These are phyloP conservation scores for Salix exigua DNA, from an alignment of 345 rosid genomes.

Conservation along the genomic window DNA sequence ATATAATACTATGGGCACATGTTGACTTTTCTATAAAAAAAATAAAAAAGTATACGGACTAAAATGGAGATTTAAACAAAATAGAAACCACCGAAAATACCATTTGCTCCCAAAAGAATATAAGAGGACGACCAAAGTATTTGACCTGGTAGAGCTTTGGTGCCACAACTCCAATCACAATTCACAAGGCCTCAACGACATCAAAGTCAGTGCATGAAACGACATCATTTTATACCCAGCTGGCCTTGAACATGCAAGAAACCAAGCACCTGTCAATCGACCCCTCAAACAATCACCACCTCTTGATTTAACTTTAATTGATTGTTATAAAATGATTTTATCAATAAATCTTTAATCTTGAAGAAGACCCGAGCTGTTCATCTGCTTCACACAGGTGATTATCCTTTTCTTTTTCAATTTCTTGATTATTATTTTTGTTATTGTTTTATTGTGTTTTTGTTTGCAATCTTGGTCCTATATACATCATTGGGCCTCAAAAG, in stretches of 20 bases:
- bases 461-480: not conserved
- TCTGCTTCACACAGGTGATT: not conserved
- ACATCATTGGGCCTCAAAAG: not conserved
- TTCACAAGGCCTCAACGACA: not conserved
- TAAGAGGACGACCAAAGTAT: not conserved
- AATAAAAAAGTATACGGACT: not conserved
- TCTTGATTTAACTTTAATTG: not conserved
- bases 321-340: not conserved
- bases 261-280: not conserved
- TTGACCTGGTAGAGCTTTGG: not conserved
- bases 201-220: not conserved
- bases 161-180: not conserved
- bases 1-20: no score
- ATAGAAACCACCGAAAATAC: not conserved
- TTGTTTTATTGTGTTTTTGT: not conserved
- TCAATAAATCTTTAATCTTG: not conserved
- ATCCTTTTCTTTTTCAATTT: not conserved
- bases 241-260: not conserved
- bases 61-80: not conserved
- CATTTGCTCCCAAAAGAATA: not conserved
- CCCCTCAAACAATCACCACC: not conserved
- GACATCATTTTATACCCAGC: not conserved
- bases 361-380: not conserved
- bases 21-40: no score
- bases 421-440: not conserved